Base-by-base conservation (phyloP, 257 asterid species). In the Linaria vulgaris region DNA sequence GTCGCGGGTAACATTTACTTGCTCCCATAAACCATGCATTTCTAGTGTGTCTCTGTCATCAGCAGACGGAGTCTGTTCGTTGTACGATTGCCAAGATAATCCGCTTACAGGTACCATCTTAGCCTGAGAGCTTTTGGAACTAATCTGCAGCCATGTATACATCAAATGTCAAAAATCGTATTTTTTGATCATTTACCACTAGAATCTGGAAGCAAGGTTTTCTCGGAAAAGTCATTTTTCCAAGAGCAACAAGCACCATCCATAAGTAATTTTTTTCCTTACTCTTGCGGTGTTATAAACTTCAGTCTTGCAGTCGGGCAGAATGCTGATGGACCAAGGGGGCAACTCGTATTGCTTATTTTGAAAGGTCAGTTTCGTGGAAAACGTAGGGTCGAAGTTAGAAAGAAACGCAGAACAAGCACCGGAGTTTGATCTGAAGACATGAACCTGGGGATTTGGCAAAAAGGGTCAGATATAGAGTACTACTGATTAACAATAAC, bases 301-400 rank as follows among this genome's bases (percentile, higher is more conserved):
- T 11, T 48, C 89, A 5, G 84, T 85, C 69, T 85, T 86, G 89
- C 98, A 92, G 78, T 87, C 97, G 0, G 97, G 98, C 37, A 92
- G 91, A 70, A 92, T 87, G 83, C 95, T 88, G 74, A 92, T 79
- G 25, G 98, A 92, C 98, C 98, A 92, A 47, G 97, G 90, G 64
- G 97, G 97, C 76, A 92, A 41, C 65, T 86, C 80, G 13, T 91
- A 86, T 55, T 77, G 92, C 68, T 13, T 39, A 53, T 82, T 83
- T 48, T 68, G 81, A 75, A 88, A 88, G 27, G 81, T 87, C 69
- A 88, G 57, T 69, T 74, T 83, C 3, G 86, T 77, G 0, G 91
- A 76, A 51, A 41, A 74, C 16, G 81, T 59, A 3, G 95, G 69
- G 76, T 92, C 95, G 16, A 57, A 88, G 69, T 92, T 92, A 61